phyloP scores from a whole-genome alignment of 768 basidiomycete species.

The Lactarius tabidus region DNA sequence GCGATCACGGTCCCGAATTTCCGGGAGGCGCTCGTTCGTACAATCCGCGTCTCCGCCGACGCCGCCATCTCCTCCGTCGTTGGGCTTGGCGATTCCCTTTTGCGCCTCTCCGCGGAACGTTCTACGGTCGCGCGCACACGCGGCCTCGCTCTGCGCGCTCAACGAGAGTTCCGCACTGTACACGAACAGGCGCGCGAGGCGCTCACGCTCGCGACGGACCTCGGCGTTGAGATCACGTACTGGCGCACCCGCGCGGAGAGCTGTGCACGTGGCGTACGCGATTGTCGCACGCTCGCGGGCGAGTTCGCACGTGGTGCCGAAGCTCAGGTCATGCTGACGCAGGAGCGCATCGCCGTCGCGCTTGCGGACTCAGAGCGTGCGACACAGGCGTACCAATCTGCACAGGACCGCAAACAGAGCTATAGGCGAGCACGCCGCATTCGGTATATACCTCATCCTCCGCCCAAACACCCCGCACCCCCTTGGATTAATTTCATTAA shows the following conservation, averaged over 20 bases:
- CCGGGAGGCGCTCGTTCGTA: neutral
- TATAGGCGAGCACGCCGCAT: neutral
- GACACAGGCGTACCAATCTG: neutral
- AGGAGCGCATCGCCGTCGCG: neutral
- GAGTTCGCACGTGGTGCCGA: neutral
- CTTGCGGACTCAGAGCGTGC: neutral
- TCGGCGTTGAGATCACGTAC: neutral
- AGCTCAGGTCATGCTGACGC: neutral
- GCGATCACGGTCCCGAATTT: neutral
- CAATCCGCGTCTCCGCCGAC: neutral
- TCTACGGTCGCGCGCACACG: neutral
- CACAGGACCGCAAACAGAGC: neutral
- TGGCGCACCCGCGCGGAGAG: neutral
- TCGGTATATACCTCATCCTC: neutral
- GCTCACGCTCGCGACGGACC: neutral
- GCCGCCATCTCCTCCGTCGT: neutral
- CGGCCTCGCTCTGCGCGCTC: neutral
- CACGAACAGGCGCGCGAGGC: neutral
- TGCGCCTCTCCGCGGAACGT: neutral
- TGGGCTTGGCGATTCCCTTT: neutral
- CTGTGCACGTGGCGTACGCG: neutral
- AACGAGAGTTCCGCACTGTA: neutral
- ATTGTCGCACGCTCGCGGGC: neutral
- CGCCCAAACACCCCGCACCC: neutral
- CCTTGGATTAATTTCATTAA: neutral